phyloP scores from a whole-genome alignment of 2,329 filamentous ascomycete species.

The Tolypocladium tropicale region DNA sequence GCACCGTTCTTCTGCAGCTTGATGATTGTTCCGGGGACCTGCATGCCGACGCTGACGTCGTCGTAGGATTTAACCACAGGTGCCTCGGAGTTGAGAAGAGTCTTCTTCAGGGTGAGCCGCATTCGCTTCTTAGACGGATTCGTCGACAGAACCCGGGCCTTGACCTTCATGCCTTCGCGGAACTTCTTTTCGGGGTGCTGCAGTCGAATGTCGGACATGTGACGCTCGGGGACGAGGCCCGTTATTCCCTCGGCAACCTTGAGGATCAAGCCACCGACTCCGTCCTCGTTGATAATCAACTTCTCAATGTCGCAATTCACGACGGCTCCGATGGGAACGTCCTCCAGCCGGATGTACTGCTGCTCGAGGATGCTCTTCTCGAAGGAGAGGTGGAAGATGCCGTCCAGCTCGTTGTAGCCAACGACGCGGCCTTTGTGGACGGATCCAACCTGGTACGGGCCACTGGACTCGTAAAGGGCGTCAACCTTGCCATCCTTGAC shows the following conservation, averaged over 20 bases:
- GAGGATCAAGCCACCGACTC: slow-evolving; percentile 71
- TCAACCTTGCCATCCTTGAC: slow-evolving; percentile 88
- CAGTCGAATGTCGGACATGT: slow-evolving; percentile 78
- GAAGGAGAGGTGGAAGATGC: slow-evolving; percentile 75
- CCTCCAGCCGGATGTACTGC: slow-evolving; percentile 82
- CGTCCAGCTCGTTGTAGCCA: slow-evolving; percentile 80
- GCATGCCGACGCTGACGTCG: slow-evolving; percentile 62
- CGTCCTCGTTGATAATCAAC: slow-evolving; percentile 66
- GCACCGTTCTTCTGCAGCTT: slow-evolving; percentile 72
- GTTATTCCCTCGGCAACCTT: slow-evolving; percentile 78
- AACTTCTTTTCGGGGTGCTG: slow-evolving; percentile 97
- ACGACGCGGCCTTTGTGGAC: slow-evolving; percentile 73
- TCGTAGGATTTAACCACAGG: slow-evolving; percentile 69
- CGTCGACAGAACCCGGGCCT: slow-evolving; percentile 73
- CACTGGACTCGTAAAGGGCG: slow-evolving; percentile 62
- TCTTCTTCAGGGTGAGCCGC: slow-evolving; percentile 88
- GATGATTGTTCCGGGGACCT: slow-evolving; percentile 78
- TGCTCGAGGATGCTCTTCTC: slow-evolving; percentile 77
- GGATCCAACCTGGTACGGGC: slow-evolving; percentile 68
- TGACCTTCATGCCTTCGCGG: slow-evolving; percentile 73
- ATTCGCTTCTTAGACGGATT: slow-evolving; percentile 68
- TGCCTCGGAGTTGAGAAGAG: slow-evolving; percentile 79
- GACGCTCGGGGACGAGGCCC: slow-evolving; percentile 79
- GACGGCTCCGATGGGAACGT: slow-evolving; percentile 70
- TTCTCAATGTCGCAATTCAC: slow-evolving; percentile 80